These are phyloP conservation scores for Vitis rupestris DNA, from an alignment of 164 flowering plant species.

Conservation along the genomic window DNA sequence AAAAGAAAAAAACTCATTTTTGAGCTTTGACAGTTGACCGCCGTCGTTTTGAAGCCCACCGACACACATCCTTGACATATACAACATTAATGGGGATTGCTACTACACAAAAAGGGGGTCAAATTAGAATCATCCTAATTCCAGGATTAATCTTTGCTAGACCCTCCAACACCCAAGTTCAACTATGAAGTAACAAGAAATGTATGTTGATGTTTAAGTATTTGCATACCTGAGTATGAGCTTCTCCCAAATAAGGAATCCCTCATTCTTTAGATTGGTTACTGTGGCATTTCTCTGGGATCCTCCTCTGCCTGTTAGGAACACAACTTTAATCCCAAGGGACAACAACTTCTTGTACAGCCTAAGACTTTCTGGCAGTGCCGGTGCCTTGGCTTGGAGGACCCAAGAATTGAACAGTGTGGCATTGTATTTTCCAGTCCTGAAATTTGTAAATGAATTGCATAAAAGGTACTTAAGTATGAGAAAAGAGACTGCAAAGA, in stretches of 20 bases:
- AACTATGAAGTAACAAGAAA: too few species aligned
- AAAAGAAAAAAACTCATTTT: too few species aligned
- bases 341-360: constrained; percentile 41
- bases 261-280: constrained; percentile 31
- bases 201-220: neutral
- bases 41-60: too few species aligned
- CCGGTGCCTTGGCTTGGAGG: constrained; percentile 30
- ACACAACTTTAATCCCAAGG: constrained; percentile 40
- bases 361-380: constrained; percentile 37
- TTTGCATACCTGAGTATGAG: constrained; percentile 46
- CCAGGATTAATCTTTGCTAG: too few species aligned
- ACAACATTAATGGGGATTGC: too few species aligned
- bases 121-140: too few species aligned
- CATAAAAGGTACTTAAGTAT: too few species aligned
- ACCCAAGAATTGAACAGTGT: constrained; percentile 37
- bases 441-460: constrained; percentile 1
- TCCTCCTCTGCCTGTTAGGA: constrained; percentile 44
- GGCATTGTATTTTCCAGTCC: constrained; percentile 27
- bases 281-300: constrained; percentile 14
- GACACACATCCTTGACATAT: too few species aligned
- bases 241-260: constrained; percentile 44
- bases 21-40: too few species aligned
- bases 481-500: too few species aligned
- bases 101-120: too few species aligned
- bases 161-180: too few species aligned